These are phyloP conservation scores for Suhomyces wounanorum DNA, from an alignment of 1,139 yeast genomes.

Conservation along the genomic window DNA sequence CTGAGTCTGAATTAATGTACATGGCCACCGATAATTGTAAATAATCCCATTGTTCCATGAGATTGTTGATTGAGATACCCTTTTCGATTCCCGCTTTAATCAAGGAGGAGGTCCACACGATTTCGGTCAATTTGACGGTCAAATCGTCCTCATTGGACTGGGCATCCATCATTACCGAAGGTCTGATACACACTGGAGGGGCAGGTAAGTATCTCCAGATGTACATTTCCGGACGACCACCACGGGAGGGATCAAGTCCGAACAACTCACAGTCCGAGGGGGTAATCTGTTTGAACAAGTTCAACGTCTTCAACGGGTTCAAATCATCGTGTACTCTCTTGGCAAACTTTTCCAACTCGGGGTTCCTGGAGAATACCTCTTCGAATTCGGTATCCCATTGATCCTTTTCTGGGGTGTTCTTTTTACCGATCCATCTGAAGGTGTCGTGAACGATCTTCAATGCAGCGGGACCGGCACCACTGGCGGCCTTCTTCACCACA, in stretches of 20 bases:
- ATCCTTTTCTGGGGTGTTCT: constrained; percentile 78
- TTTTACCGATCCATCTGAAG: constrained; percentile 94
- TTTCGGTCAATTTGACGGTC: constrained; percentile 93
- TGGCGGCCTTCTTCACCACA: constrained; percentile 95
- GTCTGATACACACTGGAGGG: constrained; percentile 98
- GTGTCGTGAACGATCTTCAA: constrained; percentile 94
- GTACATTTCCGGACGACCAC: constrained; percentile 95
- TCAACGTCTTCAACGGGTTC: constrained; percentile 87
- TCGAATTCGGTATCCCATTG: constrained; percentile 87
- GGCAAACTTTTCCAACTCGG: constrained; percentile 85
- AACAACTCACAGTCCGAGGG: constrained; percentile 90
- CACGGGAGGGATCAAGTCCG: constrained; percentile 84
- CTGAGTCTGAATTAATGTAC: constrained; percentile 96
- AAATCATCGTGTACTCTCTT: constrained; percentile 91
- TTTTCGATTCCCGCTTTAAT: constrained; percentile 93
- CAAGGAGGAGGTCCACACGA: constrained; percentile 92
- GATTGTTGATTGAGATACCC: constrained; percentile 86
- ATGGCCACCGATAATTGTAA: constrained; percentile 93
- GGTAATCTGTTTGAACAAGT: constrained; percentile 79
- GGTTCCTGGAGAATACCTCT: constrained; percentile 66
- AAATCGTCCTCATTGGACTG: constrained; percentile 96
- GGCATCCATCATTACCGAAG: constrained; percentile 93
- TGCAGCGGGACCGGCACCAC: constrained; percentile 89
- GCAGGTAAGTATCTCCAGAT: constrained; percentile 98
- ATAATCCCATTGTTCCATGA: constrained; percentile 99